Conservation (phyloP, 805 yeast species). For the Peterozyma toletana region DNA sequence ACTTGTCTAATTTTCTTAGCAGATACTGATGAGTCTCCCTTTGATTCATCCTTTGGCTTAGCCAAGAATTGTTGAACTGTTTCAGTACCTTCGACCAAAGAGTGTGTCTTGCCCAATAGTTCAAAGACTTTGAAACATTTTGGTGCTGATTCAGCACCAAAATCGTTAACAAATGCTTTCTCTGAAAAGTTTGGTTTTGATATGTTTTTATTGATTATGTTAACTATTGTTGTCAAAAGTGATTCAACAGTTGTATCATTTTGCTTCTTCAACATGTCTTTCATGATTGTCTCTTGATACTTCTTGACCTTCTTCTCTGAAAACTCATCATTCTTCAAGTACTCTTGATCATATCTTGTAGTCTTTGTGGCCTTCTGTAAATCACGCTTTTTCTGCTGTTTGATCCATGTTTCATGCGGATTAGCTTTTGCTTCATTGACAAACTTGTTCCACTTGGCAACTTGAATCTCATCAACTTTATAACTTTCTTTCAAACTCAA, state of each 20-base stretch:
- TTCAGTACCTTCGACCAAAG: constrained; percentile 12
- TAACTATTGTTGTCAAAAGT: constrained; percentile 36
- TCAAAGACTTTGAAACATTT: constrained; percentile 29
- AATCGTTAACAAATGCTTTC: constrained; percentile 25
- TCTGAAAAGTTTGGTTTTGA: constrained; percentile 11
- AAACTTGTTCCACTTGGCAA: constrained; percentile 68
- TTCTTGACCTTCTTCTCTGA: constrained; percentile 13
- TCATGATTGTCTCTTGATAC: constrained; percentile 30
- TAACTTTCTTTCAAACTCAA: constrained; percentile 68
- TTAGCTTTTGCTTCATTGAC: constrained; percentile 49
- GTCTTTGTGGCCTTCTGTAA: constrained; percentile 21
- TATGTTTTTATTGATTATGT: constrained; percentile 16
- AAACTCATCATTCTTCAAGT: constrained; percentile 5
- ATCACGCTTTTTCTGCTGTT: constrained; percentile 35
- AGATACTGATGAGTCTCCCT: constrained; percentile 21
- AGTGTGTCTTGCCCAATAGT: constrained; percentile 15
- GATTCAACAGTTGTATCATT: constrained; percentile 35
- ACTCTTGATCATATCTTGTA: constrained; percentile 5
- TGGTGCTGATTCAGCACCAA: constrained; percentile 22
- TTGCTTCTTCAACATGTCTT: constrained; percentile 24
- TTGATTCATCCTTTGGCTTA: constrained; percentile 37
- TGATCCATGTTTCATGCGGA: constrained; percentile 52
- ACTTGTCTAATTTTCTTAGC: constrained; percentile 23
- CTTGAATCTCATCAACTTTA: constrained; percentile 64
- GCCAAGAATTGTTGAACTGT: constrained; percentile 33